Evolutionary conservation across 345 rosid genomes (phyloP).

Genomic region (Durio zibethinus): DNA sequence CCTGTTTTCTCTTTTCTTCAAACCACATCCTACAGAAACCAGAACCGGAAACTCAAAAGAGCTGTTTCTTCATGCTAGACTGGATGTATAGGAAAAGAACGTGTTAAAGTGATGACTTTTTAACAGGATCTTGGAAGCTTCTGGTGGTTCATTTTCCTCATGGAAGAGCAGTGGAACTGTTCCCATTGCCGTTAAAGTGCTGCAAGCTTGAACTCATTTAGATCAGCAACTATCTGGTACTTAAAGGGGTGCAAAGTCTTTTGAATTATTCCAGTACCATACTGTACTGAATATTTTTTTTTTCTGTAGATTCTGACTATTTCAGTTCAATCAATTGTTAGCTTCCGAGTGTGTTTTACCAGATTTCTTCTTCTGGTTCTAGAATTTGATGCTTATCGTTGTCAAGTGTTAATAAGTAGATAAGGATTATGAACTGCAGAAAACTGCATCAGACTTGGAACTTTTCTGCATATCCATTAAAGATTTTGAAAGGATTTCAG

Average conservation of each 20-base stretch:
- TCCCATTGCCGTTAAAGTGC: background rate
- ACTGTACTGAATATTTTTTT: background rate
- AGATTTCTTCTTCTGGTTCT: background rate
- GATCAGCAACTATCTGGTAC: background rate
- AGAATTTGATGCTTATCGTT: background rate
- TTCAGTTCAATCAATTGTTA: background rate
- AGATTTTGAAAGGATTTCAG: background rate
- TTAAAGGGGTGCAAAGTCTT: background rate
- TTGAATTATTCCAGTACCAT: background rate
- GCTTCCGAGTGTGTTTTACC: background rate
- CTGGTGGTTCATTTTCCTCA: background rate
- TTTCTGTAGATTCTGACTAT: too few relatives aligned
- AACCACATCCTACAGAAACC: background rate
- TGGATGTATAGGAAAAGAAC: background rate
- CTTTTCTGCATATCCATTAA: background rate
- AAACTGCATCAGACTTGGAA: background rate
- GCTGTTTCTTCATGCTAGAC: background rate
- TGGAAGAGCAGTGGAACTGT: background rate
- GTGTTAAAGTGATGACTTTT: background rate
- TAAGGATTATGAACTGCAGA: background rate
- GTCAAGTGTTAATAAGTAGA: background rate
- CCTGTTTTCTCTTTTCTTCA: constrained; percentile 1
- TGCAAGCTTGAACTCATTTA: background rate
- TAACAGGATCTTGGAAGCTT: background rate
- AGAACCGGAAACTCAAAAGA: background rate